phyloP scores from a whole-genome alignment of 2,329 filamentous ascomycete species.

The Ceratocystis destructans region DNA sequence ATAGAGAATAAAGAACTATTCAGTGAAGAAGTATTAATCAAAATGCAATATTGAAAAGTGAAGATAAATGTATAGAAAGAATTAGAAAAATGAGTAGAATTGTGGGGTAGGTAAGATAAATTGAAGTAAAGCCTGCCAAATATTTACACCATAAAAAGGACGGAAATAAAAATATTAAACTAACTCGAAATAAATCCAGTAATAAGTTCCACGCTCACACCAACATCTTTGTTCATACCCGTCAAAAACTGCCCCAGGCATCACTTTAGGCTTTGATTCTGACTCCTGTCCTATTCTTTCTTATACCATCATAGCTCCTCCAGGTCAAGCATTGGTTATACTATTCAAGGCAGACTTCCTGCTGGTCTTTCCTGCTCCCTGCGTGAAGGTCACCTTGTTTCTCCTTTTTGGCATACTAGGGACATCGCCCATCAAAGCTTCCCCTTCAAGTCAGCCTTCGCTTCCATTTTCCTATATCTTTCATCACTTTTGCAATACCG shows the following conservation, averaged over 20 bases:
- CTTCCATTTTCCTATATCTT: not conserved
- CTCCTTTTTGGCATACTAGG: not conserved
- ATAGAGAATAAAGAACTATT: too few species aligned
- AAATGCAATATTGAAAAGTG: too few species aligned
- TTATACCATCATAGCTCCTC: not conserved
- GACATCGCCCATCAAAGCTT: not conserved
- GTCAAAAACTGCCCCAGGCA: not conserved
- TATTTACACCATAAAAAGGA: not conserved
- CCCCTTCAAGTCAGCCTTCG: not conserved
- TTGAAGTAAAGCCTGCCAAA: not conserved
- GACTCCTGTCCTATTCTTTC: not conserved
- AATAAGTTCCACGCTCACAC: not conserved
- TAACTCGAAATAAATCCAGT: not conserved
- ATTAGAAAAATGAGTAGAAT: too few species aligned
- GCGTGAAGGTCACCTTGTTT: not conserved
- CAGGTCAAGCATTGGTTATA: not conserved
- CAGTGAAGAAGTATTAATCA: too few species aligned
- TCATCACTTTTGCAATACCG: not conserved
- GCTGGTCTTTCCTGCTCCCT: not conserved
- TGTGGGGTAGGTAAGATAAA: too few species aligned
- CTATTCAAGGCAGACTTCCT: too few species aligned
- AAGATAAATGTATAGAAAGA: too few species aligned
- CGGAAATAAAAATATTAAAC: not conserved
- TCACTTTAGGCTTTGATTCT: not conserved
- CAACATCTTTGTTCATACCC: not conserved